Base-by-base conservation (phyloP, 257 asterid genomes). In the Penstemon davidsonii region DNA sequence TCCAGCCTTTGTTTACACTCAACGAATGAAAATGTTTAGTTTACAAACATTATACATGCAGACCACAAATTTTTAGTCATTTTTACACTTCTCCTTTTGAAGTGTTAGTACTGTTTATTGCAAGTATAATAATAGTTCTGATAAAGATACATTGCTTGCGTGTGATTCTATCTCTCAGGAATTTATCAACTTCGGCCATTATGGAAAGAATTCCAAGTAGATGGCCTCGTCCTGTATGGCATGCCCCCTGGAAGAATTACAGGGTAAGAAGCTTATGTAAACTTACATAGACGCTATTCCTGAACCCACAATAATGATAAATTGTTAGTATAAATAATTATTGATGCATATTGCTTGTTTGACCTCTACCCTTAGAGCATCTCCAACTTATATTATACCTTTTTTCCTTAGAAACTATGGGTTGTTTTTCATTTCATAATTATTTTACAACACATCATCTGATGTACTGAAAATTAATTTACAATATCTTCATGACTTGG, bases 231-330 rank as follows among this genome's bases (percentile, higher is more conserved):
- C 61, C 61, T 8, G 61, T 8, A 8, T 55, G 61, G 61, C 99
- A 59, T 78, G 75, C 96, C 37, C 97, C 97, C 8, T 94, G 99
- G 99, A 94, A 88, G 84, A 94, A 91, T 82, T 94, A 88, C 79
- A 85, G 99, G 86, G 99, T 94, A 76, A 78, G 80, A 73, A 60
- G 36, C 56, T 55, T 70, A 61, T 50, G 58, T 41, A 49, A 36
- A n/a, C 60, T 60, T 71, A 7, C 52, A 41, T 9, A 36, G 7
- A 54, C 55, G 62, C 40, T 54, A 15, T 54, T 54, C 38, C 13
- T n/a, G 7, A 52, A 13, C 2, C 8, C n/a, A 11, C 7, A 13
- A 49, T 46, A 10, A 49, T 9, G 33, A 25, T 25, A 25, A 25
- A 9, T 49, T 49, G 15, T 49, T 13, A 10, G 19, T 38, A 18